Evolutionary conservation across 2,329 filamentous ascomycete species (phyloP).

Genomic region (Aciculosporium take): DNA sequence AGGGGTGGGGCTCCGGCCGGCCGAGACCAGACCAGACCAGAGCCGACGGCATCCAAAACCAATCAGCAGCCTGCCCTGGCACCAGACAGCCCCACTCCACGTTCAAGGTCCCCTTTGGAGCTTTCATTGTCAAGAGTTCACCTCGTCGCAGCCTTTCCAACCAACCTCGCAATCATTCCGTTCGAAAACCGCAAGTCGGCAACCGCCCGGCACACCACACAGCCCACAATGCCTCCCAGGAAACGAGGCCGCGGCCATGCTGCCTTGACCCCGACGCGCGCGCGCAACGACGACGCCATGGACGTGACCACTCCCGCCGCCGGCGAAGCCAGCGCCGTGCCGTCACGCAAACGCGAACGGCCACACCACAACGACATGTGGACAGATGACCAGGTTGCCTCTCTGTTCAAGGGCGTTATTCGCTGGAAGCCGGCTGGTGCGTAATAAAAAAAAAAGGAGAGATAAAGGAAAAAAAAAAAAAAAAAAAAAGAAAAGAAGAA

Average conservation of each 20-base stretch:
- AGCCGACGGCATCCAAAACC: not conserved
- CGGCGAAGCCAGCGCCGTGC: slow-evolving; percentile 31
- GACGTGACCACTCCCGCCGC: slow-evolving; percentile 41
- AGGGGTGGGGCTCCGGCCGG: not conserved
- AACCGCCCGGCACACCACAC: not conserved
- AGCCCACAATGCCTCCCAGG: slow-evolving; percentile 48
- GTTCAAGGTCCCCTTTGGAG: not conserved
- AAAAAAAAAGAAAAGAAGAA: no score
- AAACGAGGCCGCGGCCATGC: slow-evolving; percentile 48
- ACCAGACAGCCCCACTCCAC: no score
- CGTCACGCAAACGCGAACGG: slow-evolving; percentile 10
- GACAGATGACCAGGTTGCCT: slow-evolving; percentile 92
- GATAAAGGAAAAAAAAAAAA: not conserved
- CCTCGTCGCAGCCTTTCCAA: not conserved
- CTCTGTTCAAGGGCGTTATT: slow-evolving; percentile 83
- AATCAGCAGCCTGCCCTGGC: no score
- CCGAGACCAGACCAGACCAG: no score
- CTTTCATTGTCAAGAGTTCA: no score
- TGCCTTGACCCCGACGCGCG: slow-evolving; percentile 40
- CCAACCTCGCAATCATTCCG: not conserved
- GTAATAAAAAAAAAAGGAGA: slow-evolving; percentile 1
- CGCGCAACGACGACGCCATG: slow-evolving; percentile 45
- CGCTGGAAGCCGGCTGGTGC: slow-evolving; percentile 90
- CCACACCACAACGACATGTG: slow-evolving; percentile 50
- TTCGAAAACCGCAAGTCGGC: not conserved